Conservation (phyloP, 2,329 filamentous ascomycete genomes). For the Fusarium subtropicale region DNA sequence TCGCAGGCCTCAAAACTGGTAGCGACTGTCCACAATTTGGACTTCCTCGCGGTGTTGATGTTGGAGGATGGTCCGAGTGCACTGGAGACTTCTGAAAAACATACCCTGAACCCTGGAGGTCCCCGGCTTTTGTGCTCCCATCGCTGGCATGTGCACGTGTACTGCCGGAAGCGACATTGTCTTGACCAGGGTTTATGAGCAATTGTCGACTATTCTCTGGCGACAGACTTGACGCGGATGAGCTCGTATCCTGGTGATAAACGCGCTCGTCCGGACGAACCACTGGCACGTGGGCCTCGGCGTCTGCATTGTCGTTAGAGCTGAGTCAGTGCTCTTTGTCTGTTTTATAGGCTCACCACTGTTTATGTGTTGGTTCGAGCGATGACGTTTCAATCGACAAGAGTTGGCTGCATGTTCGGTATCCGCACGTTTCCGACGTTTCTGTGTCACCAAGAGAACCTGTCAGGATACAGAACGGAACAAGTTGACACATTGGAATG, state of each 20-base stretch:
- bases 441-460: slow-evolving; percentile 17
- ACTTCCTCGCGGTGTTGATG: slow-evolving; percentile 1
- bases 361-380: slow-evolving; percentile 25
- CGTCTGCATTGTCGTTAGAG: slow-evolving; percentile 14
- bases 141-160: slow-evolving; percentile 8
- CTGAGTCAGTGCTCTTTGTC: neutral
- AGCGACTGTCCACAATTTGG: neutral
- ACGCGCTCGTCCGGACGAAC: neutral
- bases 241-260: neutral
- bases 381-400: slow-evolving; percentile 20
- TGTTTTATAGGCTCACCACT: neutral
- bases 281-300: neutral
- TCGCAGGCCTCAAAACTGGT: neutral
- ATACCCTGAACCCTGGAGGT: slow-evolving; percentile 6
- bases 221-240: neutral
- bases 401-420: slow-evolving; percentile 17
- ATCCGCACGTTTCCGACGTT: slow-evolving; percentile 18
- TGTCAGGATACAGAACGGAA: slow-evolving; percentile 26
- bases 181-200: neutral
- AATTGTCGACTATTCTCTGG: neutral
- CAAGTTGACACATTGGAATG: neutral
- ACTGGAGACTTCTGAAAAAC: neutral
- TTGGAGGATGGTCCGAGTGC: neutral
- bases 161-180: neutral
- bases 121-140: slow-evolving; percentile 1